Base-by-base conservation (phyloP, 2,329 filamentous ascomycete genomes). In the Fonsecaea pugnacius region DNA sequence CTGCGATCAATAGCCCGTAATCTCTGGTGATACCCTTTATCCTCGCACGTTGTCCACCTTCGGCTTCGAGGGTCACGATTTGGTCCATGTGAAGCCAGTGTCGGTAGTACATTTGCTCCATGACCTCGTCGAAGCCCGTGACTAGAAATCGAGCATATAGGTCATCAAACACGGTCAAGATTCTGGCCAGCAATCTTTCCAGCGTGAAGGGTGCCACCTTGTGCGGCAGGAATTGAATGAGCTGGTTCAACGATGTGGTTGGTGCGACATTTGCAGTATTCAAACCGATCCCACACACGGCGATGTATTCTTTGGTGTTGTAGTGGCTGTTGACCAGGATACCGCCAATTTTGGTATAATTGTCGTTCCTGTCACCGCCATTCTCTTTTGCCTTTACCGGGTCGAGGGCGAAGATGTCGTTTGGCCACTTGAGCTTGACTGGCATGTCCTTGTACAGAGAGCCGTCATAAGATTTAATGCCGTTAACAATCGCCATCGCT, bases 351-450 rank as follows among this genome's bases (percentile, higher is more conserved):
- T 99, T 99, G 69, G 92, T 88, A 70, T 95, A 95, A 32, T 70
- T 71, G 53, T 70, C 70, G 30, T 67, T 65, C 18, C 61, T 58
- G 33, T 66, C 60, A 18, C 66, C 64, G 18, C 66, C 68, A 58
- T 63, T 65, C 18, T 63, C 60, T 24, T 60, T 59, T 16, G 65
- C 67, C 60, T 69, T 71, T 40, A 12, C 60, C 5, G 85, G 90
- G 72, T 92, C 89, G 24, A 86, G 81, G 0, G 89, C 89, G 73
- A 87, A 94, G 60, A 99, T 91, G 74, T 99, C 95, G 72, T 99
- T 99, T 10, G 95, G 95, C 95, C 95, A 99, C 77, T 99, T 99
- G 35, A 99, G 79, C 74, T 91, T 92, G 46, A 99, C 84, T 0
- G 91, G 91, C 4, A 98, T 76, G 0, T 86, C 81, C 5, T 86